A percentile compares a stretch with the other conserved stretches of the same genome.
These are phyloP conservation scores for Coriolopsis trogii DNA, from an alignment of 1,284 basidiomycete genomes.

Conservation along the genomic window DNA sequence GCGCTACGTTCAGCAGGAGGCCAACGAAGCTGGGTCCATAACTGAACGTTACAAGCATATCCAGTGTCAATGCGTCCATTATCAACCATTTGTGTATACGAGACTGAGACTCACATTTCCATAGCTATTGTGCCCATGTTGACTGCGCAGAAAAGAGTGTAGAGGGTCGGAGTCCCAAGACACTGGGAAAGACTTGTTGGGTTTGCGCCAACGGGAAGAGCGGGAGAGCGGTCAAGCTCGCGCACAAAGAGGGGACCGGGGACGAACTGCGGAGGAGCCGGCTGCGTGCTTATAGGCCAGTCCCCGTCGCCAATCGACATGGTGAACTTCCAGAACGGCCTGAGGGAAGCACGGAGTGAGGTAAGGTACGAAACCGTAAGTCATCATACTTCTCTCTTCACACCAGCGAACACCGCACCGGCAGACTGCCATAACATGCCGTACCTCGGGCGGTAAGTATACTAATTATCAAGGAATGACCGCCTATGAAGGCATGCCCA, in stretches of 20 bases:
- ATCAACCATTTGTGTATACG: neutral
- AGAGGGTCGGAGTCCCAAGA: too few species aligned
- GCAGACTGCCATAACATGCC: too few species aligned
- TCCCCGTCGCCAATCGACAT: neutral
- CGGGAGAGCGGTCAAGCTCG: neutral
- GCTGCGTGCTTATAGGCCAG: conserved; percentile 1
- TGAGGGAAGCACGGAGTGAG: too few species aligned
- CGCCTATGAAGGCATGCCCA: too few species aligned
- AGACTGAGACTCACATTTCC: neutral
- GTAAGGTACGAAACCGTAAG: too few species aligned
- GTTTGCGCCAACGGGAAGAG: neutral
- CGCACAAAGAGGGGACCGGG: neutral
- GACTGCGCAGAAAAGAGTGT: neutral
- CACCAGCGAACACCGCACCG: too few species aligned
- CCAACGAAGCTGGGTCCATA: conserved; percentile 44
- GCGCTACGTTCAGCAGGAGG: conserved; percentile 39
- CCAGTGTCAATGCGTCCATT: neutral
- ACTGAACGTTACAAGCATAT: conserved; percentile 21
- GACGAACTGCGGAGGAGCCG: too few species aligned
- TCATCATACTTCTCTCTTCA: too few species aligned
- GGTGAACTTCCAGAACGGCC: too few species aligned
- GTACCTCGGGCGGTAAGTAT: too few species aligned
- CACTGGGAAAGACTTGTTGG: neutral
- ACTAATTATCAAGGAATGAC: too few species aligned
- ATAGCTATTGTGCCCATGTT: neutral